phyloP scores from a whole-genome alignment of 345 rosid species.

The Erodium maritimum region DNA sequence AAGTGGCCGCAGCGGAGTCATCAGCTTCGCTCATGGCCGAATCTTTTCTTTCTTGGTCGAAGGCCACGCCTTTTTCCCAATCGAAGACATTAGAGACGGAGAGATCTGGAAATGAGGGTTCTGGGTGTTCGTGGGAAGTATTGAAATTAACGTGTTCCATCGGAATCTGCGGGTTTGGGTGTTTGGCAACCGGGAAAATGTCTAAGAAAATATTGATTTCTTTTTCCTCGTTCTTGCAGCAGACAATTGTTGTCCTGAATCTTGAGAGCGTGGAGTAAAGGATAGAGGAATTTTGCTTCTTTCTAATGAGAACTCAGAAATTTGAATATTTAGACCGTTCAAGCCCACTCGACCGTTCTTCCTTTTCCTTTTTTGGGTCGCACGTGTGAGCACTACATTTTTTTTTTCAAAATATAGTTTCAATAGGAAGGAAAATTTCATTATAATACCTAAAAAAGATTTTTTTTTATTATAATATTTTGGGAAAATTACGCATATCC shows the following conservation, averaged over 20 bases:
- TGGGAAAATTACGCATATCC: too few species aligned
- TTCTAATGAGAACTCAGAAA: background rate
- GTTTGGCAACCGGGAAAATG: conserved; percentile 7
- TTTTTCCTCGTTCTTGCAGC: background rate
- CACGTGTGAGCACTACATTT: too few species aligned
- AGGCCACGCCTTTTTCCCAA: conserved; percentile 16
- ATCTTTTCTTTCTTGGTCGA: conserved; percentile 27
- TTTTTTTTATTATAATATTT: too few species aligned
- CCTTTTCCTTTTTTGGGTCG: background rate
- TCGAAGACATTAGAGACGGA: conserved; percentile 20
- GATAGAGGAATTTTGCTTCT: background rate
- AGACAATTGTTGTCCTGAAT: background rate
- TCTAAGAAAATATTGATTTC: background rate
- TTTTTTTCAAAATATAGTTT: too few species aligned
- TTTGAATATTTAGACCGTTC: background rate
- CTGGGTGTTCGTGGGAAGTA: conserved; percentile 12
- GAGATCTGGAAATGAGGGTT: conserved; percentile 7
- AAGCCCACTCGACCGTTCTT: background rate
- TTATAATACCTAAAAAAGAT: too few species aligned
- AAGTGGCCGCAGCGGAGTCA: conserved; percentile 34
- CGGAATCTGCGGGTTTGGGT: conserved; percentile 4
- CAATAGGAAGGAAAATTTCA: too few species aligned
- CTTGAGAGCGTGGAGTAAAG: background rate
- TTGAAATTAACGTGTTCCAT: conserved; percentile 35
- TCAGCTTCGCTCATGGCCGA: conserved; percentile 20